Conservation (phyloP, 257 asterid genomes). For the Plantago major region DNA sequence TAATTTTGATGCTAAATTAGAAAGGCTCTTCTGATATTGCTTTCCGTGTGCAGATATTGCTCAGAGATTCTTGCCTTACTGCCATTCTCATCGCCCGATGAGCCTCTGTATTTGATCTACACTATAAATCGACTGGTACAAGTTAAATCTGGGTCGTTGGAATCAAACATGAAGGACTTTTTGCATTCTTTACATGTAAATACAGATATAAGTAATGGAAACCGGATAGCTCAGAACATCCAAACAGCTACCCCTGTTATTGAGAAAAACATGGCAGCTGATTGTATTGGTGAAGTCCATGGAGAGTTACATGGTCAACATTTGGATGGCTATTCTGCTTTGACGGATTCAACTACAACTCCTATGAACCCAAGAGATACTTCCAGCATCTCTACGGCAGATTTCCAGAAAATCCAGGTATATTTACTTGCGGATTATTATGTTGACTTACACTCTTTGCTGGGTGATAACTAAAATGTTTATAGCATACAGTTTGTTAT, state of each 20-base stretch:
- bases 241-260: slow-evolving; percentile 26
- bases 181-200: slow-evolving; percentile 57
- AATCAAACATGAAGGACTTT: slow-evolving; percentile 80
- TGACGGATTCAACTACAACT: slow-evolving; percentile 30
- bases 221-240: slow-evolving; percentile 37
- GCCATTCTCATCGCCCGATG: slow-evolving; percentile 85
- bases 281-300: slow-evolving; percentile 30
- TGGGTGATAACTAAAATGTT: background rate
- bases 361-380: slow-evolving; percentile 35
- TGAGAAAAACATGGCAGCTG: slow-evolving; percentile 24
- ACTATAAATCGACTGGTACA: slow-evolving; percentile 83
- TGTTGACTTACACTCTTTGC: background rate
- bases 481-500: background rate
- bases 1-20: slow-evolving; percentile 5
- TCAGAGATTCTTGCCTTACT: slow-evolving; percentile 88
- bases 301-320: slow-evolving; percentile 42
- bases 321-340: slow-evolving; percentile 29
- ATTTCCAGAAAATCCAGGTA: slow-evolving; percentile 78
- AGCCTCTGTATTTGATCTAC: slow-evolving; percentile 91
- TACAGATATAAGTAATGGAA: slow-evolving; percentile 32
- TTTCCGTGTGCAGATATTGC: slow-evolving; percentile 67
- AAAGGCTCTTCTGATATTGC: slow-evolving; percentile 22
- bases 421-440: slow-evolving; percentile 1
- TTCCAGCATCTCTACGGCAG: slow-evolving; percentile 34
- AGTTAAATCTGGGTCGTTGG: slow-evolving; percentile 85